Evolutionary conservation across 768 basidiomycete species (phyloP).

Genomic region (Lentinula aciculospora): DNA sequence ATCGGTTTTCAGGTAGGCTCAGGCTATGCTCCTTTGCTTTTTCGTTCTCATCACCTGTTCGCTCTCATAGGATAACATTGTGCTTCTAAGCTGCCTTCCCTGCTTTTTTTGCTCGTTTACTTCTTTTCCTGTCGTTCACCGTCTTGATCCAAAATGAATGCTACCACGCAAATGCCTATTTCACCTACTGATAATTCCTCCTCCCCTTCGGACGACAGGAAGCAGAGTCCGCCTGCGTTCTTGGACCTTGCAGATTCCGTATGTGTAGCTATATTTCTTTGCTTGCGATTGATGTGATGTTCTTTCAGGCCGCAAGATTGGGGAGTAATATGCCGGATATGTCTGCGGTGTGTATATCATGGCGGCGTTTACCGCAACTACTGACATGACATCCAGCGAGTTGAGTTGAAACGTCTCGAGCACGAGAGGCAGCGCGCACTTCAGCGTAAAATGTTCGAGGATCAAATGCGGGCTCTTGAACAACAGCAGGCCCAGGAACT

Average conservation of each 20-base stretch:
- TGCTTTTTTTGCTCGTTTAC: slow-evolving; percentile 42
- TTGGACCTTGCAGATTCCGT: slow-evolving; percentile 93
- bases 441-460: slow-evolving; percentile 90
- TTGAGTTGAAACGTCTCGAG: slow-evolving; percentile 86
- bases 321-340: slow-evolving; percentile 86
- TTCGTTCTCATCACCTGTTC: slow-evolving; percentile 16
- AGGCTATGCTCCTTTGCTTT: slow-evolving; percentile 18
- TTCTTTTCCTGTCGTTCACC: slow-evolving; percentile 54
- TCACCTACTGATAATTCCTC: slow-evolving; percentile 67
- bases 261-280: slow-evolving; percentile 26
- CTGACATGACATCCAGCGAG: slow-evolving; percentile 47
- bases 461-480: slow-evolving; percentile 93
- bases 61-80: slow-evolving; percentile 49
- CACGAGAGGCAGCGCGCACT: slow-evolving; percentile 86
- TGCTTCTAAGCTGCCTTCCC: slow-evolving; percentile 57
- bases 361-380: not conserved
- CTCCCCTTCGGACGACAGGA: slow-evolving; percentile 57
- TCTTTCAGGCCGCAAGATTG: slow-evolving; percentile 67
- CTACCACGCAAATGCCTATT: slow-evolving; percentile 64
- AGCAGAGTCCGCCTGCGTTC: slow-evolving; percentile 88
- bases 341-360: slow-evolving; percentile 59
- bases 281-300: slow-evolving; percentile 14
- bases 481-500: slow-evolving; percentile 86
- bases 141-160: slow-evolving; percentile 64
- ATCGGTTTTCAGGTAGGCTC: slow-evolving; percentile 44